These are phyloP conservation scores for Begonia loranthoides DNA, from an alignment of 306 rosid genomes.

Conservation along the genomic window DNA sequence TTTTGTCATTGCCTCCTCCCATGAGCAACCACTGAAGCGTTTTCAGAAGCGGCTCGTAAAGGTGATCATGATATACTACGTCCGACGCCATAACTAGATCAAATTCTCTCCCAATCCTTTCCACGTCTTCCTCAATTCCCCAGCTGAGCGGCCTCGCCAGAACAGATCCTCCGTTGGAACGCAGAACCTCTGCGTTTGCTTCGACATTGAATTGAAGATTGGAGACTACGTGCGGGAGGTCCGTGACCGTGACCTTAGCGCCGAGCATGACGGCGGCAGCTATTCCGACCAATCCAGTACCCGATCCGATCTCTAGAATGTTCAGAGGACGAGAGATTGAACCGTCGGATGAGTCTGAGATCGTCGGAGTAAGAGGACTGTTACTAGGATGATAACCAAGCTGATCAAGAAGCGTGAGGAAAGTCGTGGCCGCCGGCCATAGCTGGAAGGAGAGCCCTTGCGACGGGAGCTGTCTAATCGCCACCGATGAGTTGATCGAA, in stretches of 20 bases:
- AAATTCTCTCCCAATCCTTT: conserved; percentile 36
- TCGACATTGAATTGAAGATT: conserved; percentile 64
- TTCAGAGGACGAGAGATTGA: conserved; percentile 14
- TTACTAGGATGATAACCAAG: conserved; percentile 29
- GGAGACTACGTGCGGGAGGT: conserved; percentile 66
- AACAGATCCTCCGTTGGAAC: conserved; percentile 36
- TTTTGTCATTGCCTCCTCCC: conserved; percentile 14
- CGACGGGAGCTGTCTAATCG: conserved; percentile 68
- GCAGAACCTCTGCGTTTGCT: conserved; percentile 35
- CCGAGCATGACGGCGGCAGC: conserved; percentile 67
- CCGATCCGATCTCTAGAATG: conserved; percentile 84
- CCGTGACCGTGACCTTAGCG: conserved; percentile 57
- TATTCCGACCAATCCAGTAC: conserved; percentile 85
- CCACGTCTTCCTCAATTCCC: conserved; percentile 60
- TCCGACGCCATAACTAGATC: conserved; percentile 71
- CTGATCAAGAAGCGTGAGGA: conserved; percentile 67
- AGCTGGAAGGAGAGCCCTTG: conserved; percentile 88
- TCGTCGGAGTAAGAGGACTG: conserved; percentile 45
- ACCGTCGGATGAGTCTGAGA: conserved; percentile 11
- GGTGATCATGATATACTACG: conserved; percentile 80
- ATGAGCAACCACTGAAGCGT: conserved; percentile 39
- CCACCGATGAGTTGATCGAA: conserved; percentile 42
- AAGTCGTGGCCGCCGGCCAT: conserved; percentile 90
- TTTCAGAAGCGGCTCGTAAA: conserved; percentile 62
- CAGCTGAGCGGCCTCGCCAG: conserved; percentile 48